Conservation (phyloP, 495 filamentous ascomycete genomes). For the Hypomontagnella monticulosa region DNA sequence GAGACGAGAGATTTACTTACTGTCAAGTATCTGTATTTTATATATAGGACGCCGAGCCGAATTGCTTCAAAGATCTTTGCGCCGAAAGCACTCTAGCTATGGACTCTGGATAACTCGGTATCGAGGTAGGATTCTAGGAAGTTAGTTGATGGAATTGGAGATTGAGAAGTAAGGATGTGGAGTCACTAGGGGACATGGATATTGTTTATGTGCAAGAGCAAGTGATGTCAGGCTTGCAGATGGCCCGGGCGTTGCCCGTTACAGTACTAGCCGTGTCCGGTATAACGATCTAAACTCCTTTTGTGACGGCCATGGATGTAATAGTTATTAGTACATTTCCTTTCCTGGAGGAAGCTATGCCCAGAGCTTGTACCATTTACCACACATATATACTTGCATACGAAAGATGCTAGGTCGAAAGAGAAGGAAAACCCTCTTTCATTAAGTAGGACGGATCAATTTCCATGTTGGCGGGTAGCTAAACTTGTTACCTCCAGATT, state of each 20-base stretch:
- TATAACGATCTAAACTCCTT: slow-evolving; percentile 25
- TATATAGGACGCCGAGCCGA: not conserved
- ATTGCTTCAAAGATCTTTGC: slow-evolving; percentile 7
- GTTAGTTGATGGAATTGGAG: slow-evolving; percentile 21
- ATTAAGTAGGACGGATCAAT: not conserved
- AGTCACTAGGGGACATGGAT: slow-evolving; percentile 26
- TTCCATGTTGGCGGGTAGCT: too few relatives aligned
- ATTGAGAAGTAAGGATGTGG: slow-evolving; percentile 37
- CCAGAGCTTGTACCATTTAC: slow-evolving; percentile 9
- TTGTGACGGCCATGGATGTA: slow-evolving; percentile 20
- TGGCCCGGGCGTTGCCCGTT: slow-evolving; percentile 28
- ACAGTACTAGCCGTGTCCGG: slow-evolving; percentile 21
- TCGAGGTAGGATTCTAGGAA: slow-evolving; percentile 37
- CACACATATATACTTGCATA: slow-evolving; percentile 9
- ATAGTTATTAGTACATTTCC: slow-evolving; percentile 21
- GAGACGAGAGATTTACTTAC: slow-evolving; percentile 15
- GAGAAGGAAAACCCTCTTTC: slow-evolving; percentile 22
- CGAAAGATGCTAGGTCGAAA: not conserved
- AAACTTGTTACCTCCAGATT: not conserved
- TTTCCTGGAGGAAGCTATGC: slow-evolving; percentile 2
- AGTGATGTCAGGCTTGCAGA: slow-evolving; percentile 39
- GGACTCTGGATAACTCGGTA: slow-evolving; percentile 19
- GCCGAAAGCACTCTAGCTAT: slow-evolving; percentile 9
- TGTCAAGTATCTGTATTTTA: not conserved
- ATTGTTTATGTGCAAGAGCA: slow-evolving; percentile 33